Evolutionary conservation across 2,329 filamentous ascomycete genomes (phyloP), one percentile per base, ranked within the genome.

Genomic region (Epichloe gansuensis): DNA sequence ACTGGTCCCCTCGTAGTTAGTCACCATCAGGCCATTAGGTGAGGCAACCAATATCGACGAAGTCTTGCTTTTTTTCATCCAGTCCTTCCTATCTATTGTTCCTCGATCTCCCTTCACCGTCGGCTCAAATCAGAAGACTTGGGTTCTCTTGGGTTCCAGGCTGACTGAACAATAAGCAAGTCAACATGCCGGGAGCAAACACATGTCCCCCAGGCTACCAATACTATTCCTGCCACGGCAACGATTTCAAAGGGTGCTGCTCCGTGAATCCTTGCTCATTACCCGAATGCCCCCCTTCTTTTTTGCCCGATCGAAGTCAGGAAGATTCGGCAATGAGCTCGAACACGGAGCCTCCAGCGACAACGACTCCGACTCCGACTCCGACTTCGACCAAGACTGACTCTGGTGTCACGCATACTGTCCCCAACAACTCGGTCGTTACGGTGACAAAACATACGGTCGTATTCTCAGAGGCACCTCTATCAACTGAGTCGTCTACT

Each of bases 241-340:
- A 62, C 56, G 55, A 56, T 35, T 75, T 71, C 56, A 52, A 49
- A 3, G 74, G 72, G 17, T 78, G 76, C 57, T 78, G 75, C 59
- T 59, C 63, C 13, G 59, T 66, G 13, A 60, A 75, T 54, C 68
- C 74, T 15, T 78, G 76, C 58, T 51, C 55, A 3, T 49, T 61
- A 47, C 44, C 51, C 9, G 40, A 21, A 9, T 54, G 42, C 21
- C 38, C 51, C 23, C 43, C 31, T 27, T 3, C 55, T 52, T 35
- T 27, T 17, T 6, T 73, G 70, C 52, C 66, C 66, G 9, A 57
- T 53, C 38, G 45, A 53, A 4, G 44, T 4, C 48, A 41, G 8
- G 13, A 15, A 3, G 38, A 34, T 49, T 15, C 15, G 47, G 2
- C n/a, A 12, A 41, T 3, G 4, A 21, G 25, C 6, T 31, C 38